Evolutionary conservation across 169 alveolate species (phyloP).

Genomic region (Cryptosporidium ubiquitum): DNA sequence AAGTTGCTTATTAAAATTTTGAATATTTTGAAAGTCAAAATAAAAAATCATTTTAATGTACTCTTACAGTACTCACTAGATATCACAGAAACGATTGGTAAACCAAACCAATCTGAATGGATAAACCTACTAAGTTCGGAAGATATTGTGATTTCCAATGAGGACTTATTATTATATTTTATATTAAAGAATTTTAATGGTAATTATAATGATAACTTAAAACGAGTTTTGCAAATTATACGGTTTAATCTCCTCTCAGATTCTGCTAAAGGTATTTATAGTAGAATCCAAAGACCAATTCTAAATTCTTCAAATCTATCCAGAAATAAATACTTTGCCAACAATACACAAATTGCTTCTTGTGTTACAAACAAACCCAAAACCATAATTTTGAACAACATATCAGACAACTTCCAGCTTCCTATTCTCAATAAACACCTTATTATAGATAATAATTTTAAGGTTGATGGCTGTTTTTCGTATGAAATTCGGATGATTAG

Average conservation of each 20-base stretch:
- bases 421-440: neutral
- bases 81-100: neutral
- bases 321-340: neutral
- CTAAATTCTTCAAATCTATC: neutral
- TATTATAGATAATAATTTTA: neutral
- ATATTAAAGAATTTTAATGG: conserved; percentile 6
- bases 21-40: neutral
- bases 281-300: neutral
- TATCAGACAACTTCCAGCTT: neutral
- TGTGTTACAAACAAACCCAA: neutral
- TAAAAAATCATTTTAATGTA: conserved; percentile 38
- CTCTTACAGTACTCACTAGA: neutral
- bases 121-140: neutral
- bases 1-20: neutral
- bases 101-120: neutral
- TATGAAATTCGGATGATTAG: neutral
- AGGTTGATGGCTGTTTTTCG: neutral
- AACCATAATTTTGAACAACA: neutral
- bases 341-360: neutral
- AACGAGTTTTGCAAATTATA: neutral
- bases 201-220: neutral
- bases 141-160: conserved; percentile 2
- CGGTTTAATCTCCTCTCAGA: conserved; percentile 10
- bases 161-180: conserved; percentile 12
- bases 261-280: neutral